These are phyloP conservation scores for Mycena albidolilacea DNA, from an alignment of 768 basidiomycete genomes.

Conservation along the genomic window DNA sequence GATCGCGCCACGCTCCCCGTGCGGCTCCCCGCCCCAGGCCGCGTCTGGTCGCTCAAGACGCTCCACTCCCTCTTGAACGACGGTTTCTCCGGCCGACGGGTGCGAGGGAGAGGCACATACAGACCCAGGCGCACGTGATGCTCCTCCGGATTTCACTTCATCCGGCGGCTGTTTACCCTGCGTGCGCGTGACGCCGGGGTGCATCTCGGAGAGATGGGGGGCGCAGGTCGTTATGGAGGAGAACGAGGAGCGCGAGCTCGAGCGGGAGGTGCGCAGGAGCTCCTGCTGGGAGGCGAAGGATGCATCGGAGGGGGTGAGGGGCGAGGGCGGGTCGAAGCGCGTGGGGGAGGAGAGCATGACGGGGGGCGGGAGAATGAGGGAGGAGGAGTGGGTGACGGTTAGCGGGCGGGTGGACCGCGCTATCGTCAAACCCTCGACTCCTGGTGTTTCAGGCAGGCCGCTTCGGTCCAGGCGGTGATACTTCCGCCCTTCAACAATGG, in stretches of 20 bases:
- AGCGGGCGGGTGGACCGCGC: neutral
- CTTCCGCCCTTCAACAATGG: no score
- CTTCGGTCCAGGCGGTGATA: neutral
- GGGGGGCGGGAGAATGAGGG: neutral
- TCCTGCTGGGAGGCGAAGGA: no score
- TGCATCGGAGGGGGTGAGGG: conserved; percentile 1
- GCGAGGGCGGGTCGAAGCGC: conserved; percentile 13
- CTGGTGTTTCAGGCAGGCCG: neutral
- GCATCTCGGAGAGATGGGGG: neutral
- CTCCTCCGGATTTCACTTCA: conserved; percentile 2
- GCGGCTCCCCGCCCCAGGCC: neutral
- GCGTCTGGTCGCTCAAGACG: neutral
- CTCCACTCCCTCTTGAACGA: conserved; percentile 16
- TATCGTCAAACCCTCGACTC: neutral
- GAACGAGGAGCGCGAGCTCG: neutral
- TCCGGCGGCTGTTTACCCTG: conserved; percentile 5
- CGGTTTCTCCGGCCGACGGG: neutral
- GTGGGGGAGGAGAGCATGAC: conserved; percentile 17
- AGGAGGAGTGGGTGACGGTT: neutral
- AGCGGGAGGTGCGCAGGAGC: neutral
- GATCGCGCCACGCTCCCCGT: neutral
- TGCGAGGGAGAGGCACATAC: neutral
- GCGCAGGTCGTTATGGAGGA: neutral
- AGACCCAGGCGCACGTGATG: conserved; percentile 22
- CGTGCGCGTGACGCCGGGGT: conserved; percentile 17